These are phyloP conservation scores for Penicillium thymicola DNA, from an alignment of 2,329 filamentous ascomycete species.

Conservation along the genomic window DNA sequence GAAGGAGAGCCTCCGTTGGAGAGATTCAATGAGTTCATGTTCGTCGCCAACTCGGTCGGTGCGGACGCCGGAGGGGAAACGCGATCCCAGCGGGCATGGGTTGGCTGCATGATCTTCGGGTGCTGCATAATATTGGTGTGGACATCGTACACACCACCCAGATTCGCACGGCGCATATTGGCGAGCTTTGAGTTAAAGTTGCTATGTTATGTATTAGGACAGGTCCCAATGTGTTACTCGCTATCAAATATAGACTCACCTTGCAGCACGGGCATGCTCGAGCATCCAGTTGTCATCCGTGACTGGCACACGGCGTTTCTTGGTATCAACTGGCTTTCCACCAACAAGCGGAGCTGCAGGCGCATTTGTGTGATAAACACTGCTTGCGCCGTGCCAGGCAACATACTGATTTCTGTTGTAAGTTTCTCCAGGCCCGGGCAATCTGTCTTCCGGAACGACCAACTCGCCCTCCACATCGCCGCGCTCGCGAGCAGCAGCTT, in stretches of 20 bases:
- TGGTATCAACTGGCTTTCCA: slow-evolving; percentile 71
- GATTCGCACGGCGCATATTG: slow-evolving; percentile 64
- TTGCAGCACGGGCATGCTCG: slow-evolving; percentile 87
- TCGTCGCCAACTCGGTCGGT: slow-evolving; percentile 30
- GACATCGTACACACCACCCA: slow-evolving; percentile 80
- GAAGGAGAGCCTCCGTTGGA: slow-evolving; percentile 25
- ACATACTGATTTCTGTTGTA: slow-evolving; percentile 99
- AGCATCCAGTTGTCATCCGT: slow-evolving; percentile 96
- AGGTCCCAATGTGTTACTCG: background rate
- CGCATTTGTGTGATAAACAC: slow-evolving; percentile 83
- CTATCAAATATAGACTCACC: slow-evolving; percentile 53
- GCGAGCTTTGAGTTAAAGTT: slow-evolving; percentile 78
- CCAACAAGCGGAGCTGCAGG: slow-evolving; percentile 72
- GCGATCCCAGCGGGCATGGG: slow-evolving; percentile 77
- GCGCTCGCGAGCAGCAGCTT: slow-evolving; percentile 67
- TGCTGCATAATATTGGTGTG: slow-evolving; percentile 92
- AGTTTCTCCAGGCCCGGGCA: slow-evolving; percentile 71
- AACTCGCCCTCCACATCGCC: slow-evolving; percentile 84
- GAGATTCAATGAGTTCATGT: slow-evolving; percentile 35
- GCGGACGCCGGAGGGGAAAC: slow-evolving; percentile 48
- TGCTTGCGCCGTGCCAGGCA: slow-evolving; percentile 94
- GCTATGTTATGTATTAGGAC: slow-evolving; percentile 48
- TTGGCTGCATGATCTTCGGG: slow-evolving; percentile 84
- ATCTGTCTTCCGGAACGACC: slow-evolving; percentile 81
- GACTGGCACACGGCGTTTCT: slow-evolving; percentile 81